These are phyloP conservation scores for Trametes versicolor DNA, from an alignment of 1,284 basidiomycete genomes.

Conservation along the genomic window DNA sequence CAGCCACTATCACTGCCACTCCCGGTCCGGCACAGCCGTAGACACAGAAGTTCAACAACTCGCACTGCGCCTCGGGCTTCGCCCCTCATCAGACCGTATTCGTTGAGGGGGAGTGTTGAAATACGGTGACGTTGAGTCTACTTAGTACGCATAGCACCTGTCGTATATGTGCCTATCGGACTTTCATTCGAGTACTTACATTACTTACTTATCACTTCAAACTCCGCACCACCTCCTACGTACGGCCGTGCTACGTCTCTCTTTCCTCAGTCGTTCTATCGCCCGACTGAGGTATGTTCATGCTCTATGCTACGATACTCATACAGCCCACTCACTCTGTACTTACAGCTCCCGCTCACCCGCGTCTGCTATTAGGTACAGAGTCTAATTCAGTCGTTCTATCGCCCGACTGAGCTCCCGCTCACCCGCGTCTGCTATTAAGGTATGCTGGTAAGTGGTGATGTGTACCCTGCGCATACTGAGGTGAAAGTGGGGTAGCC, in stretches of 20 bases:
- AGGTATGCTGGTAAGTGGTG: too few relatives aligned
- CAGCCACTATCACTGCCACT: too few relatives aligned
- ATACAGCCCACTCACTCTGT: not conserved
- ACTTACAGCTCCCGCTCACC: constrained; percentile 5
- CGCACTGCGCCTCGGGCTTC: constrained; percentile 5
- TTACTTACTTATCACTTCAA: not conserved
- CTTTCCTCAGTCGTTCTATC: constrained; percentile 3
- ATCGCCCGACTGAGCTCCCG: constrained; percentile 4
- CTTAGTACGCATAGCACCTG: not conserved
- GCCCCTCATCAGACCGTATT: not conserved
- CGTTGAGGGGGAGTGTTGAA: constrained; percentile 24
- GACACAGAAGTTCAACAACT: too few relatives aligned
- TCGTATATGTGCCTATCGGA: constrained; percentile 3
- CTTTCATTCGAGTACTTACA: constrained; percentile 4
- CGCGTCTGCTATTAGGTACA: constrained; percentile 6
- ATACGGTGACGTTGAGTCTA: not conserved
- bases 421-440: constrained; percentile 4
- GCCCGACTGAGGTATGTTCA: constrained; percentile 4
- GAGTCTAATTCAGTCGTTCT: constrained; percentile 1
- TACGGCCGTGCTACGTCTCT: too few relatives aligned
- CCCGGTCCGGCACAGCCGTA: too few relatives aligned
- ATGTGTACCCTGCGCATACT: too few relatives aligned
- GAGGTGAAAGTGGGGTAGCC: too few relatives aligned
- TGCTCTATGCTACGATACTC: not conserved
- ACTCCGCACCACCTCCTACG: not conserved